Evolutionary conservation across 768 basidiomycete species (phyloP), one percentile per base, ranked within the genome.

Genomic region (Mycena maculata): DNA sequence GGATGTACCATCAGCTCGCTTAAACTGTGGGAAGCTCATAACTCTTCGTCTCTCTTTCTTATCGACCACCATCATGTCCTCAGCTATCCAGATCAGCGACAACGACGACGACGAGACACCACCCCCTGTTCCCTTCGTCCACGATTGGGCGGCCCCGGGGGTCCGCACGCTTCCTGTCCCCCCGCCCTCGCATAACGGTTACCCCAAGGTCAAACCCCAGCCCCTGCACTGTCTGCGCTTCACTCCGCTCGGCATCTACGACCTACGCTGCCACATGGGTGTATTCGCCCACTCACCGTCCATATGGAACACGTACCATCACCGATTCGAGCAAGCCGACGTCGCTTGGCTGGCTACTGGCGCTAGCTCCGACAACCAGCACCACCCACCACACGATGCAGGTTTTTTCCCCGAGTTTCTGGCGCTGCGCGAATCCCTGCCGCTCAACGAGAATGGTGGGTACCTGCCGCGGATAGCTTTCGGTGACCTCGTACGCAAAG

Each of bases 301-400:
- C 18, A 28, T 36, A 13, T 59, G 44, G 12, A 10, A 59, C 20
- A 12, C 20, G n/a, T 59, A 59, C 44, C 30, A 7, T 12, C 10
- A 2, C 18, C 44, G 57, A 1, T 59, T 59, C 20, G 28, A 30
- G 3, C 30, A 42, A 12, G 16, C 57, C 20, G 44, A 59, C 31
- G 23, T 59, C 13, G 57, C 42, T 3, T 59, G 57, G 57, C 25
- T 59, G 23, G 41, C 30, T 2, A n/a, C 28, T 22, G 57, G 57
- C 6, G 15, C 31, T 6, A 44, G 44, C 18, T 47, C 28, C 20
- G 57, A 59, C 31, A 27, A 27, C 5, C 9, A 45, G 57, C 57
- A 59, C 16, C 8, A 16, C 30, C 48, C 8, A 5, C 4, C 44
- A 3, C 16, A 12, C 3, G 27, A 27, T 36, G 28, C 20, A 5